A percentile compares a stretch with the other conserved stretches of the same genome.
Conservation (phyloP, 2,329 filamentous ascomycete genomes). For the Trichoderma afroharzianum region DNA sequence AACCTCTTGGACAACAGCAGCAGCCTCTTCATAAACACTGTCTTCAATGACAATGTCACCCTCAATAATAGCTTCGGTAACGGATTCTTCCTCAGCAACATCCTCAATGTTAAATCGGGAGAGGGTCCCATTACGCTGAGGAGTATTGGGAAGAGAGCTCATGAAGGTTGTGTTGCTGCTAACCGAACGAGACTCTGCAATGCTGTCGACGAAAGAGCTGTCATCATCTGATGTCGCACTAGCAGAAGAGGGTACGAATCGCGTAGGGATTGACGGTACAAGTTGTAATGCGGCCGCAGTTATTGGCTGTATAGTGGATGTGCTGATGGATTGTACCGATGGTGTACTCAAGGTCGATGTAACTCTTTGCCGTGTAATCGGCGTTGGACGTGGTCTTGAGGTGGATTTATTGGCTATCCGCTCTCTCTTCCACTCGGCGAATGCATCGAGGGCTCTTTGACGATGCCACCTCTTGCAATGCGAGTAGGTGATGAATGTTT, state of each 20-base stretch:
- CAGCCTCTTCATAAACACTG: background rate
- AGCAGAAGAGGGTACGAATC: background rate
- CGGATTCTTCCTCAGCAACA: background rate
- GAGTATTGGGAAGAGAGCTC: background rate
- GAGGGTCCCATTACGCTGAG: background rate
- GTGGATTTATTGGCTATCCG: background rate
- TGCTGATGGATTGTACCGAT: background rate
- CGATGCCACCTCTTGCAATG: constrained; percentile 11
- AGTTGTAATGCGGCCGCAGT: background rate
- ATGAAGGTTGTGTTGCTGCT: background rate
- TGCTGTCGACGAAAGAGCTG: background rate
- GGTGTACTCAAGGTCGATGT: background rate
- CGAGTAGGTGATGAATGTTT: constrained; percentile 1
- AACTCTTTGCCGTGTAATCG: background rate
- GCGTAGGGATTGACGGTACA: background rate
- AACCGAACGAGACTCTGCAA: background rate
- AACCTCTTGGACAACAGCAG: background rate
- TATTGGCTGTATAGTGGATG: background rate
- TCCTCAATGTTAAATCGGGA: background rate
- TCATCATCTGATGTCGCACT: constrained; percentile 1
- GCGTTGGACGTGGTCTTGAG: background rate
- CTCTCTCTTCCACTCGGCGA: background rate
- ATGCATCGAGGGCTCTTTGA: background rate
- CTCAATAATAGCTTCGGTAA: background rate
- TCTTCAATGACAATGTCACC: background rate